A percentile compares a stretch with the other conserved stretches of the same genome.
phyloP scores from a whole-genome alignment of 106 monocot species.

The Allium sativum region DNA sequence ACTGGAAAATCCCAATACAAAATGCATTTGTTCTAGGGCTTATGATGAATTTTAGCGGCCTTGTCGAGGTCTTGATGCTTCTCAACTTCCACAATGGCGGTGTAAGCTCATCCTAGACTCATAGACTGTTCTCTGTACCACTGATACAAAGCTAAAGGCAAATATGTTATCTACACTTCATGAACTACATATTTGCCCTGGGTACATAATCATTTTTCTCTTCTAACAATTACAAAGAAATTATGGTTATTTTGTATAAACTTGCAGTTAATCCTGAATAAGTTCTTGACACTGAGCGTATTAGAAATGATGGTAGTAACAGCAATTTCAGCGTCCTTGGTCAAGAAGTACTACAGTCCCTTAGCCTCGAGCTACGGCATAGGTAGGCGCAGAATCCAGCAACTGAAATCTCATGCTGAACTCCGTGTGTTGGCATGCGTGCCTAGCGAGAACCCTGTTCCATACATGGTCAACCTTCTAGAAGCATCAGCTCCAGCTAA shows the following conservation, averaged over 20 bases:
- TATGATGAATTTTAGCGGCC: conserved; percentile 28
- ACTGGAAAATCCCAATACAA: conserved; percentile 2
- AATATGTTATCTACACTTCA: too few relatives aligned
- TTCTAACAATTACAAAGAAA: not conserved
- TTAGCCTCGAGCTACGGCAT: not conserved
- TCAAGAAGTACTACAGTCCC: conserved; percentile 12
- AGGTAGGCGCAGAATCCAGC: conserved; percentile 10
- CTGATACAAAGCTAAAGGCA: too few relatives aligned
- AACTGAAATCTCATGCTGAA: conserved; percentile 13
- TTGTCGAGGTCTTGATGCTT: conserved; percentile 19
- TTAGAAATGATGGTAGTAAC: not conserved
- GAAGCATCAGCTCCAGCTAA: conserved; percentile 9
- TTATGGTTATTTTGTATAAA: not conserved
- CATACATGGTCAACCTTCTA: conserved; percentile 19
- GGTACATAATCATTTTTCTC: not conserved
- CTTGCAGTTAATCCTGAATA: conserved; percentile 12
- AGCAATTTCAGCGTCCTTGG: not conserved
- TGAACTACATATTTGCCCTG: too few relatives aligned
- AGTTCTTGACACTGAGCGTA: conserved; percentile 1
- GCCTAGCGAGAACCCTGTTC: conserved; percentile 16
- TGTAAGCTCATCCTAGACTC: not conserved
- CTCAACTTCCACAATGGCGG: not conserved
- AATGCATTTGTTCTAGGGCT: conserved; percentile 20
- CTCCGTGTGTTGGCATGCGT: conserved; percentile 25
- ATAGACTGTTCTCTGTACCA: too few relatives aligned